These are phyloP conservation scores for Fusarium palustre DNA, from an alignment of 2,329 filamentous ascomycete species.

Conservation along the genomic window DNA sequence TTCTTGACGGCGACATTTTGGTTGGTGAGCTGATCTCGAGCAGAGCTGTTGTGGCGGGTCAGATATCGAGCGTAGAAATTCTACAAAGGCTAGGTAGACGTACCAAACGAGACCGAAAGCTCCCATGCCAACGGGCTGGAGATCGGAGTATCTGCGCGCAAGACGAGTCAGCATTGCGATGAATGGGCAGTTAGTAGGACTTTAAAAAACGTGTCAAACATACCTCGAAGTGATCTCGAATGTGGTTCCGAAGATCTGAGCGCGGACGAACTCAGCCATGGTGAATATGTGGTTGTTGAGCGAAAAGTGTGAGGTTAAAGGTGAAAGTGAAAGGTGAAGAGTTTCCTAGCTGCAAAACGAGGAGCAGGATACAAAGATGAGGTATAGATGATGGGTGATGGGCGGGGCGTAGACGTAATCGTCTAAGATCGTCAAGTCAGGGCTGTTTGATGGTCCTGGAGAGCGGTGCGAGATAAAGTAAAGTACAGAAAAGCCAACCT, in stretches of 20 bases:
- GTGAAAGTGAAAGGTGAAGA: constrained; percentile 21
- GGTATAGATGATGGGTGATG: constrained; percentile 28
- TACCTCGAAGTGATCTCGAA: constrained; percentile 99
- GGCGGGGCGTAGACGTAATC: constrained; percentile 37
- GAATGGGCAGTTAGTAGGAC: neutral
- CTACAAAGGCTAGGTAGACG: constrained; percentile 45
- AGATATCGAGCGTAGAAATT: constrained; percentile 7
- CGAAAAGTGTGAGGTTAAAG: constrained; percentile 12
- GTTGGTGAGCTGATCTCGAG: constrained; percentile 95
- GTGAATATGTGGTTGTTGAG: constrained; percentile 54
- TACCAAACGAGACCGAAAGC: constrained; percentile 99
- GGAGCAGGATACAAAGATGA: constrained; percentile 27
- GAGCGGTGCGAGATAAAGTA: constrained; percentile 32
- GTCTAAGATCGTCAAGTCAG: constrained; percentile 27
- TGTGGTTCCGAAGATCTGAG: constrained; percentile 99
- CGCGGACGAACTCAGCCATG: constrained; percentile 99
- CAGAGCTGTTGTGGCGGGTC: constrained; percentile 72
- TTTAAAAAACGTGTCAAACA: constrained; percentile 13
- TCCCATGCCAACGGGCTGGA: constrained; percentile 99
- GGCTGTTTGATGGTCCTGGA: constrained; percentile 24
- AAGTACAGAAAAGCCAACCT: constrained; percentile 30
- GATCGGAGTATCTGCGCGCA: constrained; percentile 84
- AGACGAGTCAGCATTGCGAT: constrained; percentile 27
- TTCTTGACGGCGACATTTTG: constrained; percentile 99
- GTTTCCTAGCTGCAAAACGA: constrained; percentile 32